phyloP scores from a whole-genome alignment of 2,329 filamentous ascomycete species.

The Trichoderma sp. region DNA sequence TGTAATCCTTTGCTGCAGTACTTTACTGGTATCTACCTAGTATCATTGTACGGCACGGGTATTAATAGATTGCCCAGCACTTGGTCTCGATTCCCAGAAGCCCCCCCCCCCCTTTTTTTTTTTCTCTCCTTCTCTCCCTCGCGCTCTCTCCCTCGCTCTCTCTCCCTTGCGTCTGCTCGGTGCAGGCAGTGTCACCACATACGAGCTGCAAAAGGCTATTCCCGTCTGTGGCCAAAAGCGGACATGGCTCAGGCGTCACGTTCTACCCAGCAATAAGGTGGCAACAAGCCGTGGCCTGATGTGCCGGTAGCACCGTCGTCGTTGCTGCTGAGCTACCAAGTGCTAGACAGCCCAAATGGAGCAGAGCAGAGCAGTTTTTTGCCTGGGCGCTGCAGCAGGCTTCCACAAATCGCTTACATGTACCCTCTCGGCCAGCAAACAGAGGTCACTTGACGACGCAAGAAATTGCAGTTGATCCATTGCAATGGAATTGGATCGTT shows the following conservation, averaged over 20 bases:
- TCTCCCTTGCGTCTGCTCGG: too few relatives aligned
- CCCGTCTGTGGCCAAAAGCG: not conserved
- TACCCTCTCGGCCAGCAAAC: not conserved
- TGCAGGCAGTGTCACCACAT: too few relatives aligned
- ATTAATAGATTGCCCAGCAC: too few relatives aligned
- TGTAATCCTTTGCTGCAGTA: too few relatives aligned
- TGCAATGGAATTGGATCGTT: too few relatives aligned
- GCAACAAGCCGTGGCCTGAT: slow-evolving; percentile 18
- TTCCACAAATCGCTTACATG: slow-evolving; percentile 10
- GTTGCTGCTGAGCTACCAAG: slow-evolving; percentile 12
- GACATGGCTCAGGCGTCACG: slow-evolving; percentile 7
- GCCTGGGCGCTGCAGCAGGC: not conserved
- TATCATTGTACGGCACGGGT: too few relatives aligned
- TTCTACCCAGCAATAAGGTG: not conserved
- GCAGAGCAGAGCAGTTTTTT: not conserved
- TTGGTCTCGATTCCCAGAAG: too few relatives aligned
- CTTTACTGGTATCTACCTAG: too few relatives aligned
- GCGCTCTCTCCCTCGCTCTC: too few relatives aligned
- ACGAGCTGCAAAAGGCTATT: not conserved
- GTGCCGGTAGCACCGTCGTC: slow-evolving; percentile 14
- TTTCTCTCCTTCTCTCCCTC: too few relatives aligned
- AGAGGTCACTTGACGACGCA: slow-evolving; percentile 1
- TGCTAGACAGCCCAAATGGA: too few relatives aligned
- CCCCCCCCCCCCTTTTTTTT: too few relatives aligned
- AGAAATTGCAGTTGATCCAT: not conserved